Conservation (phyloP, 441 rosid species). For the Daphne laureola region DNA sequence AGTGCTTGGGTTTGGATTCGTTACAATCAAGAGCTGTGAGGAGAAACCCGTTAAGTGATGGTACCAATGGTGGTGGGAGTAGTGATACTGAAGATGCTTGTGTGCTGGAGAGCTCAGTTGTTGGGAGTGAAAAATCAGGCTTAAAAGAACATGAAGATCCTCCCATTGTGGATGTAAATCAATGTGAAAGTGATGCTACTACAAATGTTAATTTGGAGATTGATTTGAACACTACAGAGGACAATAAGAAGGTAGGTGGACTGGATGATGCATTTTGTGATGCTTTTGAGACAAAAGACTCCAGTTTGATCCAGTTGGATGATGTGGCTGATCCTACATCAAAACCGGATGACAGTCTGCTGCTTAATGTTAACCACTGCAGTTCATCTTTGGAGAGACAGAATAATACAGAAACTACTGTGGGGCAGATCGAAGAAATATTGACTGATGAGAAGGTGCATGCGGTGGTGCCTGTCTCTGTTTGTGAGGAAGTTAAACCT, state of each 20-base stretch:
- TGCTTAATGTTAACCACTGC: conserved; percentile 19
- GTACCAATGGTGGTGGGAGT: conserved; percentile 63
- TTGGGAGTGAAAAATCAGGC: conserved; percentile 35
- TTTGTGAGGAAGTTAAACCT: conserved; percentile 22
- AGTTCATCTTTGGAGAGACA: conserved; percentile 17
- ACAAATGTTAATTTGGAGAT: conserved; percentile 26
- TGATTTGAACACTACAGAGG: conserved; percentile 32
- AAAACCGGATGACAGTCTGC: conserved; percentile 11
- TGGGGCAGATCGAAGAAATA: conserved; percentile 23
- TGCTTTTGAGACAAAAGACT: conserved; percentile 22
- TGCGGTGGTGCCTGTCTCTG: conserved; percentile 19
- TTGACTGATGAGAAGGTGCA: conserved; percentile 18
- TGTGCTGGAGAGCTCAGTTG: conserved; percentile 46
- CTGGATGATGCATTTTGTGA: conserved; percentile 20
- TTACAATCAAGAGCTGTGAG: conserved; percentile 34
- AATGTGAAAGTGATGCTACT: conserved; percentile 26
- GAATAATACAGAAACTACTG: conserved; percentile 23
- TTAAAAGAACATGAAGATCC: conserved; percentile 34
- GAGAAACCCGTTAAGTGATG: conserved; percentile 45
- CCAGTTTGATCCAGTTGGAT: conserved; percentile 26
- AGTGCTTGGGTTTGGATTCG: conserved; percentile 83
- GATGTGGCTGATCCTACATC: conserved; percentile 17
- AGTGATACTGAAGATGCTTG: conserved; percentile 63
- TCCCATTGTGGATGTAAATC: conserved; percentile 27
- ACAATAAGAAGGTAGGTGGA: conserved; percentile 19